These are phyloP conservation scores for Penicillium coprophilum DNA, from an alignment of 495 filamentous ascomycete genomes.

Conservation along the genomic window DNA sequence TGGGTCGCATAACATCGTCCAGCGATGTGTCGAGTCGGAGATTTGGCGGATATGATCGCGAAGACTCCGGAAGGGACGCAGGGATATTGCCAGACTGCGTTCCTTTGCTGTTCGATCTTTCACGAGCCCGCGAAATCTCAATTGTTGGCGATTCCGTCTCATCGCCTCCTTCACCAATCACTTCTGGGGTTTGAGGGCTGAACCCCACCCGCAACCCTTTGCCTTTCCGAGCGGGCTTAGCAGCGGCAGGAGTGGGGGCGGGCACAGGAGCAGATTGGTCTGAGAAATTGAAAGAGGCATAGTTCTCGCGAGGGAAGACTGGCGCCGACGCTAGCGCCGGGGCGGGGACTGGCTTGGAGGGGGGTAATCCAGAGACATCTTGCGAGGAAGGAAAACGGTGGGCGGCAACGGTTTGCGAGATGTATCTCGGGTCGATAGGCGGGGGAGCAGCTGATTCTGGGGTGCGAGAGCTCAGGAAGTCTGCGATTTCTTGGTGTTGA, in stretches of 20 bases:
- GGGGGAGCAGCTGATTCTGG: constrained; percentile 12
- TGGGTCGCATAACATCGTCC: constrained; percentile 23
- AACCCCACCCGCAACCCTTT: constrained; percentile 75
- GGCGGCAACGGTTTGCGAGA: constrained; percentile 17
- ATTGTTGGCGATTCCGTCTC: constrained; percentile 67
- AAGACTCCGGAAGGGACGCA: constrained; percentile 18
- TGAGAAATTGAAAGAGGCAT: constrained; percentile 19
- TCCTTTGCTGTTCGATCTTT: constrained; percentile 39
- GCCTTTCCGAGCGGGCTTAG: constrained; percentile 35
- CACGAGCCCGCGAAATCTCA: constrained; percentile 60
- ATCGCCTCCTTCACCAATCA: constrained; percentile 88
- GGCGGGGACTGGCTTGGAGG: constrained; percentile 14
- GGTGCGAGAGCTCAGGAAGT: constrained; percentile 41
- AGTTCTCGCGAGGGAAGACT: constrained; percentile 17
- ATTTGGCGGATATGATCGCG: constrained; percentile 20
- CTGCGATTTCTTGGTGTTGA: constrained; percentile 45
- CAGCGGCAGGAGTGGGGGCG: not conserved
- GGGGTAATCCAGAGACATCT: constrained; percentile 22
- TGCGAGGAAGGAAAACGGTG: constrained; percentile 30
- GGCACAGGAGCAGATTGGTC: constrained; percentile 7
- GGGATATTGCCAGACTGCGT: constrained; percentile 12
- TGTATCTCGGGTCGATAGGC: constrained; percentile 20
- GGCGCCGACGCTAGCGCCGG: constrained; percentile 4
- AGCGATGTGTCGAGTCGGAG: constrained; percentile 45
- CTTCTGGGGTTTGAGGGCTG: constrained; percentile 60